Percentiles rank a stretch among this genome's conserved stretches.
Evolutionary conservation across 148 eudicot genomes (phyloP).

Genomic region (Fagopyrum tataricum): DNA sequence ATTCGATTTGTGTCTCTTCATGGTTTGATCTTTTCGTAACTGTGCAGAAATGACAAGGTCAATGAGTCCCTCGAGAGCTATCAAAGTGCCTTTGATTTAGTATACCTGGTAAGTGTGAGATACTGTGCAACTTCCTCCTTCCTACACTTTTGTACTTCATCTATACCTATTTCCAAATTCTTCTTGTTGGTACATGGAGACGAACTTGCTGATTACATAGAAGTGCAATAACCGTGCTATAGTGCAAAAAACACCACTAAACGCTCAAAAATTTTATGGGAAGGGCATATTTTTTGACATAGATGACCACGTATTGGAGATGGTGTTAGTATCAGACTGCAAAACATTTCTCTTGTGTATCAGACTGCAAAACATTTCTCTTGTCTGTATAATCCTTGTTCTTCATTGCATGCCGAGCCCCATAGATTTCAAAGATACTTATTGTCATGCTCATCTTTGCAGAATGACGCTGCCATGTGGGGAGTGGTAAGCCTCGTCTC

Average conservation of each 20-base stretch:
- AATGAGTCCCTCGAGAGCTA: slow-evolving; percentile 64
- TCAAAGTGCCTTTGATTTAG: slow-evolving; percentile 66
- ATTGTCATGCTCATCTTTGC: slow-evolving; percentile 19
- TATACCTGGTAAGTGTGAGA: slow-evolving; percentile 55
- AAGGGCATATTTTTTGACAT: not conserved
- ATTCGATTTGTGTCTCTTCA: not conserved
- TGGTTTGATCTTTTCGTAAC: not conserved
- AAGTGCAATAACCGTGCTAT: not conserved
- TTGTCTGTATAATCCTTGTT: not conserved
- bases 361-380: not conserved
- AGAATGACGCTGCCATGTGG: slow-evolving; percentile 79
- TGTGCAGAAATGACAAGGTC: slow-evolving; percentile 74
- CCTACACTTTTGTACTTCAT: not conserved
- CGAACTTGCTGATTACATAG: not conserved
- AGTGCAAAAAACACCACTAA: not conserved
- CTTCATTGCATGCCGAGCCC: not conserved
- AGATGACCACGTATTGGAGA: not conserved
- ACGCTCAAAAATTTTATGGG: not conserved
- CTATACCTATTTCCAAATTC: not conserved
- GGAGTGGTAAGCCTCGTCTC: slow-evolving; percentile 76
- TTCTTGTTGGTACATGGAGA: not conserved
- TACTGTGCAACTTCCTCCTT: slow-evolving; percentile 3
- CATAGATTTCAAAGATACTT: not conserved
- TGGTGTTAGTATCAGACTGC: not conserved
- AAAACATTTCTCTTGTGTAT: not conserved